Evolutionary conservation across 2,329 filamentous ascomycete species (phyloP), one percentile per base, ranked within the genome.

Genomic region (Ramularia endophylla): DNA sequence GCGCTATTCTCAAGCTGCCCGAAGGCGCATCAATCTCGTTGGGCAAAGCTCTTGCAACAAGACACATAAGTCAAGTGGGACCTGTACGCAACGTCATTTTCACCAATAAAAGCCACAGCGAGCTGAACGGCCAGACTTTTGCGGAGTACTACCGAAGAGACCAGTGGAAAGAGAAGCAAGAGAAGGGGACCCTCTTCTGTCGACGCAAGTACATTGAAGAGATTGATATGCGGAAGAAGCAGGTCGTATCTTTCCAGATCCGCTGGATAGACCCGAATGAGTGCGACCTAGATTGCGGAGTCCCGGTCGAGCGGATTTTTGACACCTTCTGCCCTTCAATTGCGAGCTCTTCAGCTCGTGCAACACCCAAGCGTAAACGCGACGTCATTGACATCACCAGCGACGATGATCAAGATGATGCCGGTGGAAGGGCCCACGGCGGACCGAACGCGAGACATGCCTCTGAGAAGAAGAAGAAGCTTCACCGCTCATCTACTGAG

Each of bases 91-190:
- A 43, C 55, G 35, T 55, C 15, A 43, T 67, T 1, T 60, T 72
- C 2, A 85, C 80, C 0, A 86, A 84, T 43, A 58, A 67, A 0
- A 51, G 59, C 0, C 78, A 71, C 31, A 72, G 73, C 0, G 41
- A 41, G 2, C 36, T 51, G 31, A 41, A 43, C 33, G 54, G 9
- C 33, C 50, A 27, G 2, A 19, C 22, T 2, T 18, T 8, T 20
- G 29, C 19, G 2, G 20, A 27, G 15, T 18, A 31, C 18, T 40
- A 36, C 30, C 4, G 11, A 9, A 31, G 25, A 28, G 19, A 41
- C 3, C n/a, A 31, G 5, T 34, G 32, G 32, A 34, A 34, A n/a
- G 25, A 39, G 13, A 33, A 35, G 9, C 31, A 46, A 11, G 40
- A 47, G 11, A 17, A 13, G 3, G 44, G 27, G 6, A 36, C 20